Conservation (phyloP, 305 asterid genomes). For the Fraxinus sp. region DNA sequence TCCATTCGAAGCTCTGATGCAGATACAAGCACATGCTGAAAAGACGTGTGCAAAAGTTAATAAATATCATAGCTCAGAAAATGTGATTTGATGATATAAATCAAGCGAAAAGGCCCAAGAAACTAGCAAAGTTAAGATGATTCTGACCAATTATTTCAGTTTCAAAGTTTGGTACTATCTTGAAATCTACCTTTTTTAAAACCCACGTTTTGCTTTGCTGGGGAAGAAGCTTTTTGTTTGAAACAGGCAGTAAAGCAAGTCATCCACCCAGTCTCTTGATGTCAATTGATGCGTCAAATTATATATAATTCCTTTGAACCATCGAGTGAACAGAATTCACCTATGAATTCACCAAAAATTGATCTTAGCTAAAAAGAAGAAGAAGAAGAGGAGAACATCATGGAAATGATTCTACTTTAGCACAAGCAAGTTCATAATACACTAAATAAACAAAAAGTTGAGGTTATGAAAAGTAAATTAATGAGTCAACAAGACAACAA, state of each 20-base stretch:
- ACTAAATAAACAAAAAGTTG: background rate
- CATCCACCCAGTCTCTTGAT: slow-evolving; percentile 35
- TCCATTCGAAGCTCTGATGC: slow-evolving; percentile 23
- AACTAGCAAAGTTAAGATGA: background rate
- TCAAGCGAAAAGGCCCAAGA: background rate
- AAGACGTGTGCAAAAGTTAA: background rate
- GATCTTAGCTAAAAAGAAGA: slow-evolving; percentile 3
- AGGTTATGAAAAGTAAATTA: background rate
- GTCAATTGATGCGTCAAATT: slow-evolving; percentile 20
- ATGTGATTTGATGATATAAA: background rate
- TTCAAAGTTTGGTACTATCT: slow-evolving; percentile 8
- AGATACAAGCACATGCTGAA: slow-evolving; percentile 1
- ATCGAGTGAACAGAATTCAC: background rate
- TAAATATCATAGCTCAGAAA: background rate
- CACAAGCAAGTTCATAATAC: background rate
- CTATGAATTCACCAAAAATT: background rate
- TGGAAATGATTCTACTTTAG: background rate
- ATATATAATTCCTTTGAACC: background rate
- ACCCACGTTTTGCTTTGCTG: slow-evolving; percentile 25
- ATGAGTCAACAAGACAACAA: background rate
- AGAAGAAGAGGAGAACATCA: background rate
- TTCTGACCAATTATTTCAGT: slow-evolving; percentile 8
- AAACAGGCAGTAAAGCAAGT: slow-evolving; percentile 51
- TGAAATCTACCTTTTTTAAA: slow-evolving; percentile 54
- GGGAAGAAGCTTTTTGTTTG: slow-evolving; percentile 32